Conservation (phyloP, 2,329 filamentous ascomycete species). For the Cordyceps tenuipes region DNA sequence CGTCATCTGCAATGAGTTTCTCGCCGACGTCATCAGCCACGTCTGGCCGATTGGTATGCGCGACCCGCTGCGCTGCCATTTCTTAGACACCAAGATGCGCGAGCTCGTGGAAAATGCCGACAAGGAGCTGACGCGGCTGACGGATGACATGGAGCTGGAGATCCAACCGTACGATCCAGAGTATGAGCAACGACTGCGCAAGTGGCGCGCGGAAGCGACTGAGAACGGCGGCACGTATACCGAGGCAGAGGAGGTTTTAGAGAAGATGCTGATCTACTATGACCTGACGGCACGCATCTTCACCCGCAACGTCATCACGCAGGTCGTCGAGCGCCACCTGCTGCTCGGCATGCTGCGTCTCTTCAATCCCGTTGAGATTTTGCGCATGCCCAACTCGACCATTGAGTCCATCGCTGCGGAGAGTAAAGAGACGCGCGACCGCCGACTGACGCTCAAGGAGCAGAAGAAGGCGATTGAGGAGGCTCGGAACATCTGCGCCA, state of each 20-base stretch:
- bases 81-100: slow-evolving; percentile 41
- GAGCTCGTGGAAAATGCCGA: slow-evolving; percentile 38
- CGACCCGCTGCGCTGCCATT: slow-evolving; percentile 39
- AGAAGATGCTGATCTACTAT: slow-evolving; percentile 50
- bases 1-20: slow-evolving; percentile 46
- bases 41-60: slow-evolving; percentile 44
- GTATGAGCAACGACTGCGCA: slow-evolving; percentile 41
- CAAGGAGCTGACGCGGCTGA: slow-evolving; percentile 36
- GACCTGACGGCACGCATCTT: slow-evolving; percentile 44
- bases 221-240: slow-evolving; percentile 38
- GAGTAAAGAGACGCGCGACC: slow-evolving; percentile 44
- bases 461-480: slow-evolving; percentile 16
- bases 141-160: slow-evolving; percentile 43
- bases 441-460: slow-evolving; percentile 37
- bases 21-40: slow-evolving; percentile 42
- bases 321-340: slow-evolving; percentile 43
- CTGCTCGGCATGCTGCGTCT: slow-evolving; percentile 43
- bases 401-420: slow-evolving; percentile 44
- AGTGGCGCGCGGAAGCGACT: slow-evolving; percentile 35
- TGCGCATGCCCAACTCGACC: slow-evolving; percentile 35
- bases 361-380: slow-evolving; percentile 44
- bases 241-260: slow-evolving; percentile 44
- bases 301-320: slow-evolving; percentile 44
- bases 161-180: slow-evolving; percentile 46
- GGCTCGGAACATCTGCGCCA: slow-evolving; percentile 31